Evolutionary conservation across 306 rosid genomes (phyloP).

Genomic region (Rosa chinensis): DNA sequence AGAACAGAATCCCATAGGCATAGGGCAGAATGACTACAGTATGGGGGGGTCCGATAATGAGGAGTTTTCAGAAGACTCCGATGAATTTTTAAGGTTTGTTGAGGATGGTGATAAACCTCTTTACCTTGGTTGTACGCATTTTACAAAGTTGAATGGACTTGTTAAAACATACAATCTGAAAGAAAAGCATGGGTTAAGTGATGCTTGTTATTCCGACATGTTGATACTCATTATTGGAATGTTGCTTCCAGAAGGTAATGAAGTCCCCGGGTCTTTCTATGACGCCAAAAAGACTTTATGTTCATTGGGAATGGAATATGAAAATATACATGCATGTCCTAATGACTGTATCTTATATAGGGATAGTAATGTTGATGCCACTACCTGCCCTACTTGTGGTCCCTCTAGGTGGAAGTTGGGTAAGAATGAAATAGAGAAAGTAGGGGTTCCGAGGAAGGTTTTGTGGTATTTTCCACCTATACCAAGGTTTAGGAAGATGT

Average conservation of each 20-base stretch:
- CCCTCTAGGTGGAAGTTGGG: background rate
- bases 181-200: background rate
- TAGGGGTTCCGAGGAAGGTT: background rate
- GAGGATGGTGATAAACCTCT: background rate
- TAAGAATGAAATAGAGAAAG: background rate
- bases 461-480: background rate
- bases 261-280: background rate
- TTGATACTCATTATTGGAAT: background rate
- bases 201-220: background rate
- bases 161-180: background rate
- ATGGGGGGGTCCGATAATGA: too few species aligned
- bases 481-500: background rate
- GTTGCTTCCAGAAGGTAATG: background rate
- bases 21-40: background rate
- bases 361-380: background rate
- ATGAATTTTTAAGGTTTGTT: background rate
- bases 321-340: background rate
- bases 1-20: too few species aligned
- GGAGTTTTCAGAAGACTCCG: background rate
- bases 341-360: background rate
- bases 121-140: background rate
- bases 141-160: too few species aligned
- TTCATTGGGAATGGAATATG: background rate
- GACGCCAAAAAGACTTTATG: background rate
- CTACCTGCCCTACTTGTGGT: background rate